phyloP scores from a whole-genome alignment of 192 early-diverging fungal genomes.

The Oehlia diaphana region DNA sequence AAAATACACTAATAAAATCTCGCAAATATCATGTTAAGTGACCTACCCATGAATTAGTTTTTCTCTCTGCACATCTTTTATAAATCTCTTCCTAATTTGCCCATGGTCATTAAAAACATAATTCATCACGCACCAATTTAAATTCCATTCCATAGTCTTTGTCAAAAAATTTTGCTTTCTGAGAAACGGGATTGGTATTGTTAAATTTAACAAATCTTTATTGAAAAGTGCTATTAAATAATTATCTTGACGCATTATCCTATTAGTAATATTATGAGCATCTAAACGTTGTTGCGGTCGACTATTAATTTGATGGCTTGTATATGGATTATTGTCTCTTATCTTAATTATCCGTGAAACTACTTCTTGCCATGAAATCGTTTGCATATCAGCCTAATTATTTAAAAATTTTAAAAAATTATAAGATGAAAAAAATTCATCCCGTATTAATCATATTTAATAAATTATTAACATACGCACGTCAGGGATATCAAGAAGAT shows the following conservation, averaged over 20 bases:
- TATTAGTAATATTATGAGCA: constrained; percentile 79
- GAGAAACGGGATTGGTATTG: constrained; percentile 65
- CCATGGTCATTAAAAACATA: constrained; percentile 91
- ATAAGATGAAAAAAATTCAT: neutral
- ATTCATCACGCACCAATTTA: constrained; percentile 81
- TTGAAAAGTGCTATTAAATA: constrained; percentile 95
- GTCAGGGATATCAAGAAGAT: constrained; percentile 77
- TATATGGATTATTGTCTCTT: constrained; percentile 65
- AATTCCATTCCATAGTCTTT: constrained; percentile 88
- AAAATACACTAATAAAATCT: neutral
- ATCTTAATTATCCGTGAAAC: constrained; percentile 71
- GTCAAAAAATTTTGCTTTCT: constrained; percentile 70
- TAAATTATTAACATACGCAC: constrained; percentile 39
- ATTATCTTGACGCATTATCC: constrained; percentile 97
- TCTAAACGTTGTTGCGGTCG: constrained; percentile 56
- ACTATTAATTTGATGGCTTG: constrained; percentile 36
- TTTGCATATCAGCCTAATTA: constrained; percentile 76
- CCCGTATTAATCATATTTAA: neutral
- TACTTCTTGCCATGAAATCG: constrained; percentile 85
- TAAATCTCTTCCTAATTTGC: constrained; percentile 75
- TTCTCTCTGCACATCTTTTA: constrained; percentile 63
- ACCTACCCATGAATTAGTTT: constrained; percentile 68
- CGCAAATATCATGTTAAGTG: constrained; percentile 20
- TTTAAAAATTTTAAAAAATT: constrained; percentile 15
- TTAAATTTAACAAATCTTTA: constrained; percentile 84